A percentile compares a stretch with the other conserved stretches of the same genome.
Conservation (phyloP, 2,329 filamentous ascomycete species). For the Colletotrichum noveboracense region DNA sequence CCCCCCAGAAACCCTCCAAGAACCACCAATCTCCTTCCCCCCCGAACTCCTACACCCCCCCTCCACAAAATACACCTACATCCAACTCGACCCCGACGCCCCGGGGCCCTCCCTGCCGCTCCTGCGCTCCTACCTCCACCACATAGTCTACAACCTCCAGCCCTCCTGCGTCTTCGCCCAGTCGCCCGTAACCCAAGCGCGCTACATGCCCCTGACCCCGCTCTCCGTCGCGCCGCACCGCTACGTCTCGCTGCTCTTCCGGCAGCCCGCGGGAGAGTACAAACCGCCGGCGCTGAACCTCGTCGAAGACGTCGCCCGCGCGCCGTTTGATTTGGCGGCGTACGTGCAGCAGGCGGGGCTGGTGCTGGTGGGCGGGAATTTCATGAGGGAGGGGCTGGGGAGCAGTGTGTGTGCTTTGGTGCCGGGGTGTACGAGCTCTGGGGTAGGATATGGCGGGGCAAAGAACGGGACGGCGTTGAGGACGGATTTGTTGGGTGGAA, state of each 20-base stretch:
- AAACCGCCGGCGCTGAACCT: neutral
- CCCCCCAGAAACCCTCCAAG: neutral
- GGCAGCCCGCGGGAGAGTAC: neutral
- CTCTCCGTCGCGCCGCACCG: neutral
- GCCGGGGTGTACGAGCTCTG: neutral
- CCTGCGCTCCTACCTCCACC: neutral
- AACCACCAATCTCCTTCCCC: neutral
- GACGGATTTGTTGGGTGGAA: neutral
- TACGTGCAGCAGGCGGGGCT: neutral
- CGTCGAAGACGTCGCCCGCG: neutral
- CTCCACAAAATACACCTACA: neutral
- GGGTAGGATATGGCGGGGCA: neutral
- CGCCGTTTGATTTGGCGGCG: neutral
- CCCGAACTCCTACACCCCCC: neutral
- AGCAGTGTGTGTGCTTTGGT: neutral
- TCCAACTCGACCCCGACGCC: neutral
- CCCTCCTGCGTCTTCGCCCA: neutral
- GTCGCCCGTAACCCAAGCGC: neutral
- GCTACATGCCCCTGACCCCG: neutral
- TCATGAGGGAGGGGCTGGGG: neutral
- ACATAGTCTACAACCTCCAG: neutral
- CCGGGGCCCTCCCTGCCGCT: neutral
- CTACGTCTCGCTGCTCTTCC: neutral
- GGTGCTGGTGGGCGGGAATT: neutral
- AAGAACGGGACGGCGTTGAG: neutral